These are phyloP conservation scores for Musa troglodytarum DNA, from an alignment of 176 grass and related monocot species.

Conservation along the genomic window DNA sequence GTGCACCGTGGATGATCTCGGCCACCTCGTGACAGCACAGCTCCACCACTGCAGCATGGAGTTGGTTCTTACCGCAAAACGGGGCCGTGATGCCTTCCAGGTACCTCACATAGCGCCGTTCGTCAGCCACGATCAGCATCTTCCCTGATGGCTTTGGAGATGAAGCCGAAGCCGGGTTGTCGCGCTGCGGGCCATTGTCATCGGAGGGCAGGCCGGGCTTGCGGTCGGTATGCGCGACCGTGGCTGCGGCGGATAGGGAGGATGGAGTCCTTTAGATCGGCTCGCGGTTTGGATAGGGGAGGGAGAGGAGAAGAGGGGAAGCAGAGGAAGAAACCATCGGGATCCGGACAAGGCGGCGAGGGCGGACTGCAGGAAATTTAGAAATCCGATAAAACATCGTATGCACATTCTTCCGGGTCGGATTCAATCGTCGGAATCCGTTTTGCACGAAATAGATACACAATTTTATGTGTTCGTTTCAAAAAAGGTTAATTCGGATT, in stretches of 20 bases:
- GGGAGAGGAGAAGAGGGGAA: constrained; percentile 19
- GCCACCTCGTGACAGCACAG: constrained; percentile 66
- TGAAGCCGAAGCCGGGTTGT: constrained; percentile 79
- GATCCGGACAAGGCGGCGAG: constrained; percentile 24
- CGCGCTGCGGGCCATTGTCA: constrained; percentile 66
- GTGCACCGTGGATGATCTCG: constrained; percentile 84
- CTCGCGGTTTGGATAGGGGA: no score
- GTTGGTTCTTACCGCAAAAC: constrained; percentile 62
- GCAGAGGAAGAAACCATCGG: constrained; percentile 36
- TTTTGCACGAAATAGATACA: no score
- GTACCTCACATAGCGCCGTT: constrained; percentile 69
- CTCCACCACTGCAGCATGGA: constrained; percentile 80
- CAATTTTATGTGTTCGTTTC: no score
- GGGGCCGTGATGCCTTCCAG: constrained; percentile 80
- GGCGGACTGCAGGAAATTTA: neutral
- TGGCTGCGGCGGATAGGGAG: neutral
- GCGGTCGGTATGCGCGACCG: constrained; percentile 32
- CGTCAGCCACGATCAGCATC: constrained; percentile 74
- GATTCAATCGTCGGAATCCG: no score
- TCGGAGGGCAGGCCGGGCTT: constrained; percentile 37
- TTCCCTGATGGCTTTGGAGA: constrained; percentile 68
- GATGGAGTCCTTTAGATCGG: no score
- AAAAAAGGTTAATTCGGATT: no score
- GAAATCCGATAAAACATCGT: no score
- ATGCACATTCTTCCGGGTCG: no score